These are phyloP conservation scores for Dactylis glomerata DNA, from an alignment of 176 grass and related monocot species.

Conservation along the genomic window DNA sequence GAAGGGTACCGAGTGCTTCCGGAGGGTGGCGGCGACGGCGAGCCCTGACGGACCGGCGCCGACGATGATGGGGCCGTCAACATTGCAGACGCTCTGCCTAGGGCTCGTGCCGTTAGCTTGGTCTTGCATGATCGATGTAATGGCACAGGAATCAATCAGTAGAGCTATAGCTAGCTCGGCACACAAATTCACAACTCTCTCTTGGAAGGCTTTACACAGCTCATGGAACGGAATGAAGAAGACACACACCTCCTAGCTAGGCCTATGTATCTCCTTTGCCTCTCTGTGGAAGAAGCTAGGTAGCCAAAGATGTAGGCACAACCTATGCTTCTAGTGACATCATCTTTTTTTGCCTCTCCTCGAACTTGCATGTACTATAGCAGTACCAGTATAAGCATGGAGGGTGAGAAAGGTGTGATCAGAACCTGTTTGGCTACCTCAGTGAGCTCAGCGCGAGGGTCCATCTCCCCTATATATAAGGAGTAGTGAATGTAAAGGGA, in stretches of 20 bases:
- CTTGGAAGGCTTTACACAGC: slow-evolving; percentile 9
- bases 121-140: slow-evolving; percentile 26
- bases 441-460: slow-evolving; percentile 28
- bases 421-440: slow-evolving; percentile 27
- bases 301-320: slow-evolving; percentile 24
- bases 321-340: slow-evolving; percentile 30
- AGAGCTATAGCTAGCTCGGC: neutral
- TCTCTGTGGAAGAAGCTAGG: slow-evolving; percentile 18
- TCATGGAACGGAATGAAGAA: slow-evolving; percentile 22
- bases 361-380: slow-evolving; percentile 42
- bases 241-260: neutral
- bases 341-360: slow-evolving; percentile 35
- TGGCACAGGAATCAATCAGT: neutral
- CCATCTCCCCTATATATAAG: slow-evolving; percentile 58
- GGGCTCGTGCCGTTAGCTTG: slow-evolving; percentile 11
- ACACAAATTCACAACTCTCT: slow-evolving; percentile 5
- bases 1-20: slow-evolving; percentile 46
- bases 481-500: slow-evolving; percentile 38
- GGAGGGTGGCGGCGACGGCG: slow-evolving; percentile 78
- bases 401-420: slow-evolving; percentile 26
- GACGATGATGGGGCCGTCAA: slow-evolving; percentile 81
- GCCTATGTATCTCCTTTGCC: slow-evolving; percentile 5
- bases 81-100: slow-evolving; percentile 3
- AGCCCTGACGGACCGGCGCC: slow-evolving; percentile 89
- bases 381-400: slow-evolving; percentile 40